Conservation (phyloP, 345 rosid species). For the Moricandia arvensis region DNA sequence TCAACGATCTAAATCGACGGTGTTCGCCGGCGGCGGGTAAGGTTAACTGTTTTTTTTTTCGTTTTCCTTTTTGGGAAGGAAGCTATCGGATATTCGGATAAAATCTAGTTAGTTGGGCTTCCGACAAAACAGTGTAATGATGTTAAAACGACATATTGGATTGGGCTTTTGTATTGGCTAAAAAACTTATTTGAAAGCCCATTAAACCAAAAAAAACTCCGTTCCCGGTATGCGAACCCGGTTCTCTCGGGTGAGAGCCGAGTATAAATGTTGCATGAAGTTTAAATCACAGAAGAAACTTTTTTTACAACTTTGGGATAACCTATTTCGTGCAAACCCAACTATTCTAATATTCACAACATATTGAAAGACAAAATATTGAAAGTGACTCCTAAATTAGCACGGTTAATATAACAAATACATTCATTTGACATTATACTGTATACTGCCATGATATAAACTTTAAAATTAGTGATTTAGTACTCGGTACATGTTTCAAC, state of each 20-base stretch:
- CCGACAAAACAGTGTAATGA: neutral
- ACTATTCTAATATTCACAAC: neutral
- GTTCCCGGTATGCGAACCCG: conserved; percentile 35
- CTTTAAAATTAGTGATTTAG: too few species aligned
- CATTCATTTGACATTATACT: too few species aligned
- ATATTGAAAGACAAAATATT: neutral
- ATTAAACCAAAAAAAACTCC: neutral
- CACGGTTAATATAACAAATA: too few species aligned
- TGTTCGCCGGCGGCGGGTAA: conserved; percentile 38
- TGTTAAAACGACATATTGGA: neutral
- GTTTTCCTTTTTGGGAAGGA: neutral
- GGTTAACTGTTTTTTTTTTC: conserved; percentile 8
- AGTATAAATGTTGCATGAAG: conserved; percentile 41
- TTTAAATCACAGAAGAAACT: conserved; percentile 16
- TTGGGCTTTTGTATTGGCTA: neutral
- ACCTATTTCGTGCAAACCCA: neutral
- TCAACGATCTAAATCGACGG: conserved; percentile 25
- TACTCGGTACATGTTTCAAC: too few species aligned
- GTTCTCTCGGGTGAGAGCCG: conserved; percentile 78
- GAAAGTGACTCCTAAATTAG: too few species aligned
- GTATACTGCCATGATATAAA: too few species aligned
- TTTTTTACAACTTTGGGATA: neutral
- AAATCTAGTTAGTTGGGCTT: neutral
- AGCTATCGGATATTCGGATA: conserved; percentile 4
- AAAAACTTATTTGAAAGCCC: neutral